Base-by-base conservation (phyloP, 495 filamentous ascomycete species). In the Aspergillus egyptiacus region DNA sequence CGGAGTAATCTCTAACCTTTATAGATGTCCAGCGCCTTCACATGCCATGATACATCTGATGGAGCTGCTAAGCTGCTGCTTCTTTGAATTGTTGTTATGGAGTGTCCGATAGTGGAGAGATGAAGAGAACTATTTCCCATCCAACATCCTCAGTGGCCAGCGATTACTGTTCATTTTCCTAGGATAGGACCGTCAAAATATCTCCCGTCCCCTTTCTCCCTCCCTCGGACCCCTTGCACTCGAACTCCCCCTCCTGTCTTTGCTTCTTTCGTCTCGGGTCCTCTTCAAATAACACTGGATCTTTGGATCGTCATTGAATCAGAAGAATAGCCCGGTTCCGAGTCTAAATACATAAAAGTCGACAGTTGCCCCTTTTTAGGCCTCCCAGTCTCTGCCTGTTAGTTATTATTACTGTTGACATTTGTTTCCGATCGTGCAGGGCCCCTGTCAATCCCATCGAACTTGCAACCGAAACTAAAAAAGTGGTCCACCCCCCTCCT, bases 361-460 rank as follows among this genome's bases (percentile, higher is more conserved):
- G 15, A 44, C 40, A 32, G 36, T 18, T 46, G 9, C 48, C 48
- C 48, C 48, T 44, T 51, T 51, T 51, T 34, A 15, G 39, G 32
- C 40, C 39, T 51, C 23, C 48, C 40, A 27, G 24, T 27, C 8
- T 8, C 24, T 5, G 8, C 24, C 24, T 31, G 36, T 34, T 20
- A 24, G 18, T 37, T 15, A 41, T 25, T 50, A 11, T 47, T 39
- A 42, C 22, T 46, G 46, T 53, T 46, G 50, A 48, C n/a, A 40
- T 40, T 40, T 14, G 36, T 43, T 48, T 17, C 53, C 53, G 53
- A 55, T 55, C 53, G 53, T 55, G 53, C 53, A 46, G 42, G 37
- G 50, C 53, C 53, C 53, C 53, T 55, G 47, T 55, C 53, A 55
- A 34, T 32, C 38, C 19, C 35, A 19, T 25, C n/a, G 36, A 53